A percentile compares a stretch with the other conserved stretches of the same genome.
phyloP scores from a whole-genome alignment of 2,329 filamentous ascomycete genomes.

The Xylariales sp. region DNA sequence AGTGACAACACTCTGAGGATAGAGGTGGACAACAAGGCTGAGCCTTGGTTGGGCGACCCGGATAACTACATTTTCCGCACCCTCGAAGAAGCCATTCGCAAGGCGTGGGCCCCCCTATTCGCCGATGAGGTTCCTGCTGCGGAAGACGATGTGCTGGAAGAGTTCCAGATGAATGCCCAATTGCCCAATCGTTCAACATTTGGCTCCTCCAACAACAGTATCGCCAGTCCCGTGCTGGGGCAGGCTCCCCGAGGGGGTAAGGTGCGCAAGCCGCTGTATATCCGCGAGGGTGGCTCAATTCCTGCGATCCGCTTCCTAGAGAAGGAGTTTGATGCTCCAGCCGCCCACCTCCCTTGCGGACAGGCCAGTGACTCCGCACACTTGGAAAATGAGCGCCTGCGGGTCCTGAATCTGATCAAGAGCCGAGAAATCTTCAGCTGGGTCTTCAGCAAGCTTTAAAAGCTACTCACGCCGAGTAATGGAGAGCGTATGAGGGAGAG shows the following conservation, averaged over 20 bases:
- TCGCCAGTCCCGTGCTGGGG: background rate
- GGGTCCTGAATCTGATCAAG: constrained; percentile 83
- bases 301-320: constrained; percentile 91
- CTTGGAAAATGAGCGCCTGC: constrained; percentile 89
- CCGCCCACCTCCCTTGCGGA: constrained; percentile 89
- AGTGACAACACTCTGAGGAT: constrained; percentile 79
- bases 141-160: constrained; percentile 3
- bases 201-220: background rate
- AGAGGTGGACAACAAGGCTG: constrained; percentile 86
- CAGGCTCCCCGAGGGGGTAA: constrained; percentile 22
- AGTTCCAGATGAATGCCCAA: background rate
- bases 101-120: constrained; percentile 69
- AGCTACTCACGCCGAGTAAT: too few species aligned
- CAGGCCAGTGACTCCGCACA: constrained; percentile 93
- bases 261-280: constrained; percentile 72
- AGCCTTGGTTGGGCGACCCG: constrained; percentile 93
- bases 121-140: constrained; percentile 13
- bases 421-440: constrained; percentile 86
- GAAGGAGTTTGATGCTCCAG: constrained; percentile 87
- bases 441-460: constrained; percentile 68
- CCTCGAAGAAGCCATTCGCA: constrained; percentile 77
- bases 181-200: constrained; percentile 2
- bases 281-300: constrained; percentile 92
- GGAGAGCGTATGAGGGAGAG: too few species aligned
- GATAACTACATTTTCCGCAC: constrained; percentile 88